phyloP scores from a whole-genome alignment of 345 rosid species.

The Corymbia maculata region DNA sequence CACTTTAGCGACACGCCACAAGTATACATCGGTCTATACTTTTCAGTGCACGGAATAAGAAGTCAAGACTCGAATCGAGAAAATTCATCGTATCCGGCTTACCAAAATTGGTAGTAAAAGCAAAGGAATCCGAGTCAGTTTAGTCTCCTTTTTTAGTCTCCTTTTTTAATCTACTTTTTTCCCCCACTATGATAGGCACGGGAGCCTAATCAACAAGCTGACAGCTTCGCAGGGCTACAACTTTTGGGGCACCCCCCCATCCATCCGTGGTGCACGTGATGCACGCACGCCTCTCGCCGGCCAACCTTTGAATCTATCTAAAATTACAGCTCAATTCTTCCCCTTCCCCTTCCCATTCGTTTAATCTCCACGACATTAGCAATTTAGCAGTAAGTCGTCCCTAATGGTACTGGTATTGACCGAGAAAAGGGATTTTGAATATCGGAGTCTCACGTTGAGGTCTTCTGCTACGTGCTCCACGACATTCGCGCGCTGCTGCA shows the following conservation, averaged over 20 bases:
- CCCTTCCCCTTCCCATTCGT: neutral
- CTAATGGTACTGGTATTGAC: neutral
- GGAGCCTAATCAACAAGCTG: neutral
- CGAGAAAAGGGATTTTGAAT: neutral
- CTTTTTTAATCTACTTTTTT: neutral
- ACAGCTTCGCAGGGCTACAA: neutral
- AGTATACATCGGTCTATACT: neutral
- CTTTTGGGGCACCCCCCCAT: neutral
- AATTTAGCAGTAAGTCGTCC: neutral
- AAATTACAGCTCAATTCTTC: neutral
- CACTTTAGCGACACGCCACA: neutral
- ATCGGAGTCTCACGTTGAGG: neutral
- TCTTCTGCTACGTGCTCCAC: neutral
- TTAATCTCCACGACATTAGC: neutral
- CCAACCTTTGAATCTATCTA: neutral
- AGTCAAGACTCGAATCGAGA: neutral
- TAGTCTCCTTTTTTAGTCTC: neutral
- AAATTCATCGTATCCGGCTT: neutral
- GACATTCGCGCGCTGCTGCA: neutral
- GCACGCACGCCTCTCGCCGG: neutral
- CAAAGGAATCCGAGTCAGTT: neutral
- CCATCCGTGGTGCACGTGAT: neutral
- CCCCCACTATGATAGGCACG: neutral
- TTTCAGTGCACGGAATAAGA: neutral
- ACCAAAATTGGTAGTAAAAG: neutral